Evolutionary conservation across 352 stramenopile species (phyloP), one percentile per base, ranked within the genome.

Genomic region (Pythium pyrilobum): DNA sequence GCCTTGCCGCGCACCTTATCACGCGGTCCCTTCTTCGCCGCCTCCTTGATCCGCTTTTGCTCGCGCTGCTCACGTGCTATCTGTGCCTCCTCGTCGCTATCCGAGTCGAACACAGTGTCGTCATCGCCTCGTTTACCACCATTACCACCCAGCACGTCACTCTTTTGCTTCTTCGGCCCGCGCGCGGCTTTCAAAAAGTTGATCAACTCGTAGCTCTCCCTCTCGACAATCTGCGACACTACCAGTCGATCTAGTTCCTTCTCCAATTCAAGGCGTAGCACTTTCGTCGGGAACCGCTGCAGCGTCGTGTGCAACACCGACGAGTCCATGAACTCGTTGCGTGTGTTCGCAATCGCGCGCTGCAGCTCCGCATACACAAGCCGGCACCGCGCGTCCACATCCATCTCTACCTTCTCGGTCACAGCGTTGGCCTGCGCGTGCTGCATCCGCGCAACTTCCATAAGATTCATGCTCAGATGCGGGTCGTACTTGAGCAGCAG

Each of bases 321-420:
- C 24, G 87, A 96, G 51, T 97, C 87, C 74, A 98, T 97, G 38
- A 81, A 95, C 42, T 89, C 75, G 51, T 93, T 93, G 10, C 70
- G 66, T 16, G 73, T 85, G 53, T 89, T 96, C 2, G 72, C 72
- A 23, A 92, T 84, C 18, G 87, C 91, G 13, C 88, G 74, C 49
- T 98, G 87, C 10, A 98, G 79, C 46, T 97, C 92, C 9, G 78
- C 67, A 37, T 96, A 89, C 15, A 98, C 74, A n/a, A 89, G 48
- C 0, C 90, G 72, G 42, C 87, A 97, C 12, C 89, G 74, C 5
- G 71, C 67, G 48, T 98, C 92, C 3, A 97, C 59, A 46, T 98
- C 90, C 21, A 81, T 67, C 24, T 93, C 78, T 0, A 93, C 62
- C n/a, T 59, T 59, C 16, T 82, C 66, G 4, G 52, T 53, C 9